phyloP scores from a whole-genome alignment of 2,329 filamentous ascomycete genomes.

The Daldinia sp. region DNA sequence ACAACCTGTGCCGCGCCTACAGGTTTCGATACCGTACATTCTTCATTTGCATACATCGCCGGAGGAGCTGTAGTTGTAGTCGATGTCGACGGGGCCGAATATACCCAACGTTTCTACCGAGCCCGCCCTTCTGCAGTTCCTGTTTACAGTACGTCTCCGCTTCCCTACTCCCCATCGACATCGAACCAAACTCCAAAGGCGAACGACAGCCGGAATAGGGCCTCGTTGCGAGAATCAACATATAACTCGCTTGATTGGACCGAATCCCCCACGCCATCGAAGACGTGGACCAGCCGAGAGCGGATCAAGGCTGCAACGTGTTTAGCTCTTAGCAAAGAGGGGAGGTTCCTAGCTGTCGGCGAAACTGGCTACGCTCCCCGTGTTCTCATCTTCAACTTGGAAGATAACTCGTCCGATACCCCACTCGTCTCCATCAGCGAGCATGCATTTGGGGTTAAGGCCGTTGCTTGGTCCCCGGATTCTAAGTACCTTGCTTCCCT shows the following conservation, averaged over 20 bases:
- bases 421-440: constrained; percentile 89
- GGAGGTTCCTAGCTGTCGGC: constrained; percentile 88
- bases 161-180: constrained; percentile 62
- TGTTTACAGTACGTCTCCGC: constrained; percentile 67
- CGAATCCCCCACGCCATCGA: constrained; percentile 74
- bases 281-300: constrained; percentile 89
- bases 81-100: constrained; percentile 75
- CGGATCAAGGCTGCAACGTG: constrained; percentile 95
- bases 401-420: constrained; percentile 81
- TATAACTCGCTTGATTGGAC: constrained; percentile 63
- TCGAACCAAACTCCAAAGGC: constrained; percentile 70
- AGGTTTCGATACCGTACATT: constrained; percentile 84
- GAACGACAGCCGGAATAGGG: constrained; percentile 72
- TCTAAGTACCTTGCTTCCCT: constrained; percentile 89
- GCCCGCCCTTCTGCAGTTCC: constrained; percentile 83
- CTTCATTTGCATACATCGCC: constrained; percentile 89
- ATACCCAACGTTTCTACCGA: constrained; percentile 88
- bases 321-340: constrained; percentile 87
- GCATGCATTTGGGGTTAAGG: constrained; percentile 89
- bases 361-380: constrained; percentile 95
- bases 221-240: constrained; percentile 63
- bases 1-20: constrained; percentile 88
- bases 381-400: constrained; percentile 88
- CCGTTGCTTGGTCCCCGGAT: constrained; percentile 89
- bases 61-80: constrained; percentile 94